Evolutionary conservation across 208 protist genomes (phyloP).

Genomic region (Naegleria gruberi): DNA sequence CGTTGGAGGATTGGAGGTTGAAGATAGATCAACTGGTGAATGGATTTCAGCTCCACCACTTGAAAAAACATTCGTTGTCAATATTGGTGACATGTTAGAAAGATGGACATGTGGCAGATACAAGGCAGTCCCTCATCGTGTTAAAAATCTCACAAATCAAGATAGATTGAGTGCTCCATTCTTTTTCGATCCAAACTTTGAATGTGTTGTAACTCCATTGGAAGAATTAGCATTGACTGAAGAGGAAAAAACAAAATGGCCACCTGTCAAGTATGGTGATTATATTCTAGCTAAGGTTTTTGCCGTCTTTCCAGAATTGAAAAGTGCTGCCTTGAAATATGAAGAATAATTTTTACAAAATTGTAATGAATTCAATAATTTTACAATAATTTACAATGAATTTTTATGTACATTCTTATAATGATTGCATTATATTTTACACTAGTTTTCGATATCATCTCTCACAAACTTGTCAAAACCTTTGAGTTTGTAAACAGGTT

Average conservation of each 20-base stretch:
- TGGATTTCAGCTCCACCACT: constrained; percentile 57
- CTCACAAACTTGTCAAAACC: neutral
- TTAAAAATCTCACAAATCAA: constrained; percentile 47
- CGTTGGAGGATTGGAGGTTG: constrained; percentile 51
- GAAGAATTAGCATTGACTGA: neutral
- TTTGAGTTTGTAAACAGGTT: neutral
- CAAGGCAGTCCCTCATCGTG: constrained; percentile 60
- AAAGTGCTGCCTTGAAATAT: neutral
- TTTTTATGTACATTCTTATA: too few relatives aligned
- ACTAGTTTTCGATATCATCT: neutral
- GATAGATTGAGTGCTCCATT: constrained; percentile 67
- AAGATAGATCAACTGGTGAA: constrained; percentile 45
- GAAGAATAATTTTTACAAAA: neutral
- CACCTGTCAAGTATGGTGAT: neutral
- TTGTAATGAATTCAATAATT: neutral
- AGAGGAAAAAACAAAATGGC: neutral
- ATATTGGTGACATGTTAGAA: constrained; percentile 73
- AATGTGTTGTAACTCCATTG: constrained; percentile 48
- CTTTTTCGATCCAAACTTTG: constrained; percentile 66
- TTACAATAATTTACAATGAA: too few relatives aligned
- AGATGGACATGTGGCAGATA: constrained; percentile 66
- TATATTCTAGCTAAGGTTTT: constrained; percentile 4
- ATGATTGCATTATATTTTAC: too few relatives aligned
- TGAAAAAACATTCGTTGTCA: constrained; percentile 59
- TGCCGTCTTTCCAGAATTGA: neutral